These are phyloP conservation scores for Cytospora paraplurivora DNA, from an alignment of 2,329 filamentous ascomycete genomes.

Conservation along the genomic window DNA sequence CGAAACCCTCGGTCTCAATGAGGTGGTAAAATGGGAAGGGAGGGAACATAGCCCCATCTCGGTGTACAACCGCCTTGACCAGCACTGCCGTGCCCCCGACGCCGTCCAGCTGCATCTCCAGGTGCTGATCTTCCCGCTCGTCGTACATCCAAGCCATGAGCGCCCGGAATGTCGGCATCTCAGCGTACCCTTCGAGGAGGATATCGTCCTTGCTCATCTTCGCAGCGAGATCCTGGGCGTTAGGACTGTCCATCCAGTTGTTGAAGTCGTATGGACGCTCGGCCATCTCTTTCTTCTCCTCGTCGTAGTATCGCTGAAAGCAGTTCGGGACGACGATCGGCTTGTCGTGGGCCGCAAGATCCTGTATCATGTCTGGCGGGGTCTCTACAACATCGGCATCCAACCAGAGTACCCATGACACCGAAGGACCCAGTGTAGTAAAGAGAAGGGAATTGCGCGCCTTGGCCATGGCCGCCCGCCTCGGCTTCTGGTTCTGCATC, in stretches of 20 bases:
- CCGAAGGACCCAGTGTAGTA: conserved; percentile 86
- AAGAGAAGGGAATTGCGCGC: conserved; percentile 94
- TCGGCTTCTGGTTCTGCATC: conserved; percentile 82
- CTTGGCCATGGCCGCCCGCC: conserved; percentile 87
- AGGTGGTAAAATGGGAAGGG: conserved; percentile 95
- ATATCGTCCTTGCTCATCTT: conserved; percentile 92
- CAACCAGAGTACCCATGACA: conserved; percentile 96
- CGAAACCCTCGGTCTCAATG: conserved; percentile 97
- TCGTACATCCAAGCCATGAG: conserved; percentile 84
- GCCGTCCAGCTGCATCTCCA: conserved; percentile 79
- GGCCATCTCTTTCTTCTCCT: conserved; percentile 66
- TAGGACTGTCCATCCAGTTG: conserved; percentile 90
- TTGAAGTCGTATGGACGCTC: conserved; percentile 95
- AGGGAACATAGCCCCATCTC: conserved; percentile 98
- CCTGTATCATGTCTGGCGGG: conserved; percentile 82
- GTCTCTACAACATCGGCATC: conserved; percentile 92
- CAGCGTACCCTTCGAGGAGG: conserved; percentile 86
- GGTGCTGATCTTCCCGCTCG: conserved; percentile 56
- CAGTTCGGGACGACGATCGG: conserved; percentile 95
- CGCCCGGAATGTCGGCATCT: conserved; percentile 88
- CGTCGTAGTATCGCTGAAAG: conserved; percentile 81
- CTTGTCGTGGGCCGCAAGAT: conserved; percentile 84
- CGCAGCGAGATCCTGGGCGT: conserved; percentile 71
- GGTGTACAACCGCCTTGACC: conserved; percentile 95
- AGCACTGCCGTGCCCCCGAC: conserved; percentile 91